Base-by-base conservation (phyloP, 257 asterid genomes). In the Buddleja alternifolia region DNA sequence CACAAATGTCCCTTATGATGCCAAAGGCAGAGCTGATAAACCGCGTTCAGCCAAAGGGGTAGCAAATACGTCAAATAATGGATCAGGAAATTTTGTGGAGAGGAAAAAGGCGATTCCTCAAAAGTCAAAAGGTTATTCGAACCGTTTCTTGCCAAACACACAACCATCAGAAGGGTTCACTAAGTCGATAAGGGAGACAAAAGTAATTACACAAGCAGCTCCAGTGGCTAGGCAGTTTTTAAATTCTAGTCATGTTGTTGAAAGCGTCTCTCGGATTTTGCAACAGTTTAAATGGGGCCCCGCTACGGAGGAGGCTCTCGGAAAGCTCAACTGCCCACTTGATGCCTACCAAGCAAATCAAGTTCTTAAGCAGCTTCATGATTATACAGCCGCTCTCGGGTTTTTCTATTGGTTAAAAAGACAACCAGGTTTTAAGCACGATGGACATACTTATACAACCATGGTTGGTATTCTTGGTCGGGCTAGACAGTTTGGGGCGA, bases 391-490 rank as follows among this genome's bases (percentile, higher is more conserved):
- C 41, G 99, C 99, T 69, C 81, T 87, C 10, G 88, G 86, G 12
- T 93, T 90, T 77, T 93, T 93, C 85, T 73, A 93, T 78, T 93
- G 97, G 96, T 73, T 90, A 78, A 87, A 90, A 73, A 69, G 73
- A 39, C 88, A 85, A 76, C 90, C 86, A 0, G 95, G 99, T 9
- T 93, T 87, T 78, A 90, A 83, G 81, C 99, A 93, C 16, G 99
- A 93, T 24, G 96, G 96, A 0, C 97, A 90, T 60, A 90, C 97
- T 0, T 93, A 93, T 73, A 93, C 99, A 50, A 93, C 99, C 73
- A 90, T 90, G 97, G 91, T 90, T 17, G 99, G 99, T 25, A 87
- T 90, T 51, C 96, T 90, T 74, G 99, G 99, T n/a, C 94, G 95
- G 51, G 89, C 96, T 7, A 71, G 86, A 63, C 95, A 90, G 75